Evolutionary conservation across 2,329 filamentous ascomycete genomes (phyloP).

Genomic region (Microsporum audouinii): DNA sequence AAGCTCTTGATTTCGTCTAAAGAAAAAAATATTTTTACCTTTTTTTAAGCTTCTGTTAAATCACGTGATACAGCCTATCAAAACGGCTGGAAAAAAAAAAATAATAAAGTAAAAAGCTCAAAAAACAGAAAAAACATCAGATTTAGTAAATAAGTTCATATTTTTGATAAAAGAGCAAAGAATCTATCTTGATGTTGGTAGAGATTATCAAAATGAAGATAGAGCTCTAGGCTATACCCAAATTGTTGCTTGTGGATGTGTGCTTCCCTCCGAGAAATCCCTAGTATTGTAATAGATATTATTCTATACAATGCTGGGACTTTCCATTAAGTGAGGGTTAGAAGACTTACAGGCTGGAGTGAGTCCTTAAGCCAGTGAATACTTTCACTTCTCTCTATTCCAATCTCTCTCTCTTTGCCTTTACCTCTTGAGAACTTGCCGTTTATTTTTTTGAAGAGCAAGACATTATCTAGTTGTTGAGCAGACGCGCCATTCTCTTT

Average conservation of each 20-base stretch:
- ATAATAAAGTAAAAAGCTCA: background rate
- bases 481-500: background rate
- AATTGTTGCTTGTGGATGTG: background rate
- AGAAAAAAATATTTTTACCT: background rate
- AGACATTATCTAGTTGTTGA: background rate
- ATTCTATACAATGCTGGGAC: background rate
- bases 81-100: background rate
- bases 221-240: background rate
- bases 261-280: background rate
- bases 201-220: background rate
- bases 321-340: background rate
- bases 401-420: background rate
- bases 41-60: background rate
- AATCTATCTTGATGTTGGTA: background rate
- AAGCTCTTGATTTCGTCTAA: background rate
- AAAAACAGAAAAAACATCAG: background rate
- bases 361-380: background rate
- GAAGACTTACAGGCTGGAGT: background rate
- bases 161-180: background rate
- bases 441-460: background rate
- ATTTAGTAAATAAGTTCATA: background rate
- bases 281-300: background rate
- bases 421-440: background rate
- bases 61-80: background rate
- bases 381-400: background rate